Evolutionary conservation across 768 basidiomycete genomes (phyloP), one percentile per base, ranked within the genome.

Genomic region (Lactarius hengduanensis): DNA sequence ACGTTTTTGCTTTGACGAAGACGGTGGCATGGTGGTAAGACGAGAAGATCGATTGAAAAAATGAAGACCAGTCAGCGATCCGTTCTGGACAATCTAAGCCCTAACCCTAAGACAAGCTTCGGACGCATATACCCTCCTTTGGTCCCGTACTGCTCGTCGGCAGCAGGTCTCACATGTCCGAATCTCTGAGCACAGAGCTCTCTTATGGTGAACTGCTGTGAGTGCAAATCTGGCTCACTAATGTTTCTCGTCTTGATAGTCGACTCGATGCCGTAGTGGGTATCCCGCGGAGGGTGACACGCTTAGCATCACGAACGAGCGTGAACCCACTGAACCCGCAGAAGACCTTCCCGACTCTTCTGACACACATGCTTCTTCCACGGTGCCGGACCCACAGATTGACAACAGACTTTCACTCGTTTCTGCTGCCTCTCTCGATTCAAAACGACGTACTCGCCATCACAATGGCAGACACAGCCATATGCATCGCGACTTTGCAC

Each of bases 1-100:
- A 57, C 96, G 87, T 77, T 98, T 98, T 78, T 94, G 92, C 76
- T 93, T 93, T 57, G 91, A 91, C 30, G 89, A 83, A 61, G 91
- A 92, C 56, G 91, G 90, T 0, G 91, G 73, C 89, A 90, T 36
- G 41, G 43, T 64, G 41, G 28, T 63, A 22, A 55, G 58, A 22
- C 20, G 22, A 22, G 57, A 22, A 54, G 40, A 70, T 70, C 62
- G 68, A 63, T 66, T 59, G 26, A 47, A 45, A 63, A 60, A 55
- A 41, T 65, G 60, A 55, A 15, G 59, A 41, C 64, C 58, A 59
- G 56, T 50, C 45, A 20, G 20, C 22, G 53, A 61, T 61, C 22
- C 22, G 34, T 22, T 34, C 28, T n/a, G 18, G 38, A n/a, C n/a
- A 45, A 50, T 61, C 47, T 61, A 68, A 57, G 32, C 61, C 67